Evolutionary conservation across 768 basidiomycete species (phyloP).

Genomic region (Trametes cingulata): DNA sequence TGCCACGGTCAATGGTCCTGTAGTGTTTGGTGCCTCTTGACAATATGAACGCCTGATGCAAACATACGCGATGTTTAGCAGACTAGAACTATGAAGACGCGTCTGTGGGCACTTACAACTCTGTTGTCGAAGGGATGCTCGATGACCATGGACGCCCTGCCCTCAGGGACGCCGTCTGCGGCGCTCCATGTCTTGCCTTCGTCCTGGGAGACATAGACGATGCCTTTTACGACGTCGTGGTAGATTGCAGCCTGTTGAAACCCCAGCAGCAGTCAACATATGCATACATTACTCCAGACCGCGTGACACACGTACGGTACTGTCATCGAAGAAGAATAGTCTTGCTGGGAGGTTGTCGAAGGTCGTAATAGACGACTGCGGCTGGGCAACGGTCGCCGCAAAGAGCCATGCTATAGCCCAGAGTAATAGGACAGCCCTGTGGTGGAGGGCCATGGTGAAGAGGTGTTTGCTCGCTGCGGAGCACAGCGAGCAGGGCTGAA

Average conservation of each 20-base stretch:
- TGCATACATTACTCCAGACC: constrained; percentile 9
- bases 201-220: constrained; percentile 77
- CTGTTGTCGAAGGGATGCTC: constrained; percentile 85
- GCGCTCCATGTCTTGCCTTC: constrained; percentile 78
- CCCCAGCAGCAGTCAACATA: neutral
- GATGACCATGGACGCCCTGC: constrained; percentile 69
- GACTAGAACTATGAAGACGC: neutral
- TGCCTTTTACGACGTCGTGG: constrained; percentile 69
- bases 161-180: constrained; percentile 53
- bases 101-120: constrained; percentile 48
- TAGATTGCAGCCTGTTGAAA: constrained; percentile 66
- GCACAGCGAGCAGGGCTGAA: constrained; percentile 17
- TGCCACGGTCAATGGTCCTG: constrained; percentile 84
- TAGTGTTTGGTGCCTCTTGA: constrained; percentile 78
- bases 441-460: constrained; percentile 27
- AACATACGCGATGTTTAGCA: neutral
- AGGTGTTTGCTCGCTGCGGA: constrained; percentile 24
- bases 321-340: constrained; percentile 93
- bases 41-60: constrained; percentile 78
- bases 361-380: constrained; percentile 47
- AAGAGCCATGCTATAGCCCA: constrained; percentile 22
- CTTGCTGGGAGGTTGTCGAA: constrained; percentile 75
- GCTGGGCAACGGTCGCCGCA: constrained; percentile 34
- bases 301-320: constrained; percentile 56
- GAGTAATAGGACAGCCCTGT: constrained; percentile 25